Evolutionary conservation across 2,329 filamentous ascomycete species (phyloP).

Genomic region (Arthrocladium fulminans): DNA sequence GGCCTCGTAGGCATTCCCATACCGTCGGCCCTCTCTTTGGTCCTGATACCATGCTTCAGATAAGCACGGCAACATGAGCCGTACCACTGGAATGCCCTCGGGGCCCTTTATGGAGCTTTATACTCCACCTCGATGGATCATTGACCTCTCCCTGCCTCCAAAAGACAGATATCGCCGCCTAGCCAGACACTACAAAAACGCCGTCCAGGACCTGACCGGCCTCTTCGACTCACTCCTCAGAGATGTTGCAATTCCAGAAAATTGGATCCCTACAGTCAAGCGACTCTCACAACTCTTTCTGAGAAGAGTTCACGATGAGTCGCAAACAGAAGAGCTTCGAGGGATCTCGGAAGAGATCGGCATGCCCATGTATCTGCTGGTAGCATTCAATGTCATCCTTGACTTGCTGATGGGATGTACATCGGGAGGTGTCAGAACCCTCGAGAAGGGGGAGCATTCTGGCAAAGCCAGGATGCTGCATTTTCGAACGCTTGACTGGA

Average conservation of each 20-base stretch:
- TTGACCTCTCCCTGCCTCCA: constrained; percentile 49
- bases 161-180: constrained; percentile 44
- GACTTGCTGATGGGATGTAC: constrained; percentile 59
- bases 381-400: constrained; percentile 54
- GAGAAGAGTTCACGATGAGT: constrained; percentile 41
- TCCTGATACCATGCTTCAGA: no score
- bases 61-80: no score
- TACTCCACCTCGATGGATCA: constrained; percentile 23
- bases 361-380: constrained; percentile 50
- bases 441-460: constrained; percentile 14
- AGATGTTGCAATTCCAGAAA: constrained; percentile 24
- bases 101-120: not conserved
- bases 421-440: constrained; percentile 40
- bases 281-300: constrained; percentile 40
- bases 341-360: constrained; percentile 47
- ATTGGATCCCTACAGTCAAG: constrained; percentile 25
- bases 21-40: no score
- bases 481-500: constrained; percentile 45
- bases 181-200: constrained; percentile 36
- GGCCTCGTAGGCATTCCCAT: no score
- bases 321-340: constrained; percentile 54
- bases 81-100: not conserved
- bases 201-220: constrained; percentile 36
- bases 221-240: constrained; percentile 46
- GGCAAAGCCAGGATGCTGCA: constrained; percentile 27